Evolutionary conservation across 441 rosid genomes (phyloP), one percentile per base, ranked within the genome.

Genomic region (Syzygium malaccense): DNA sequence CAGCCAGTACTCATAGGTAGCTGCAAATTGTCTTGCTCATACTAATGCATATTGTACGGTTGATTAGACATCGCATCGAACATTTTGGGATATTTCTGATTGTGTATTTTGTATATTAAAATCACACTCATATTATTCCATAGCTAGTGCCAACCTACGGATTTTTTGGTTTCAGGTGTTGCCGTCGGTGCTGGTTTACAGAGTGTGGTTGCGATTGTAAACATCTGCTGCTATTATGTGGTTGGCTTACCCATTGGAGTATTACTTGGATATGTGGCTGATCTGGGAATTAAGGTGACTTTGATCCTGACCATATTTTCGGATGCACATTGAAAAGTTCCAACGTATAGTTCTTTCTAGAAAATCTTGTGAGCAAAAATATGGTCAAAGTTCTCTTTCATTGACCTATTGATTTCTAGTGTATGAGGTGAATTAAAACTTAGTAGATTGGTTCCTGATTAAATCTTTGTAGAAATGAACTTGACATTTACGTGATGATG

Each of bases 1-100:
- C 96, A 95, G 32, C 95, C 96, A 9, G 95, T 95, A 41, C 94
- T 95, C 33, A 92, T 95, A 3, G 95, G 96, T 91, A 86, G 60
- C 20, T 8, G 9, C 54, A 20, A 30, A 54, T 87, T 75, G 23
- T 56, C 56, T 58, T 23, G 54, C 45, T 79, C 30, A 58, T 84
- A 51, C 20, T 33, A 14, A 4, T 86, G 53, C 23, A 30, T 58
- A 37, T 15, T 87, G 14, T 55, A 33, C 19, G 9, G 41, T 84
- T 25, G 5, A 7, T 45, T 85, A 28, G 88, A 86, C 89, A 91
- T 88, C 41, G 71, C 87, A 62, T 87, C 32, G 71, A 54, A 86
- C 55, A 57, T 79, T 75, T 80, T 80, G 75, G 83, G n/a, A 75
- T 12, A 23, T 41, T 26, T 23, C 83, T 71, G 48, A 20, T 26